Conservation (phyloP, 768 basidiomycete species). For the Rhizopogon roseolus region DNA sequence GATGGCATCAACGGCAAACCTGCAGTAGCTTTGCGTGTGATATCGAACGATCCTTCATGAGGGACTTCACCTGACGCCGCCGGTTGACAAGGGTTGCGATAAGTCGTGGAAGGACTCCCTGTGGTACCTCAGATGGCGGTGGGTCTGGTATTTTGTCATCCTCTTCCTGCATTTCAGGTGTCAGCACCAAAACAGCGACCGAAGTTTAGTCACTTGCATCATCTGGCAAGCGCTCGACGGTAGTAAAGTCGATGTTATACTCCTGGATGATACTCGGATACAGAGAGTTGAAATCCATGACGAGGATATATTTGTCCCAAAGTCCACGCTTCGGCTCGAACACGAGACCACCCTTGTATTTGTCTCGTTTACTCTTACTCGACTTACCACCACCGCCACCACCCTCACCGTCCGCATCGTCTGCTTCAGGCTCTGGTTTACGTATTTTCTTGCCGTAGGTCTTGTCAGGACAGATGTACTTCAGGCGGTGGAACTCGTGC, state of each 20-base stretch:
- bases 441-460: conserved; percentile 71
- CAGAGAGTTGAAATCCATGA: conserved; percentile 99
- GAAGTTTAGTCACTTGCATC: conserved; percentile 36
- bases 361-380: conserved; percentile 75
- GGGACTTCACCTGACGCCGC: conserved; percentile 81
- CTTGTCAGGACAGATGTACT: conserved; percentile 97
- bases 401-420: conserved; percentile 49
- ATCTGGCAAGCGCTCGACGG: conserved; percentile 68
- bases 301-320: conserved; percentile 95
- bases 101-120: conserved; percentile 93
- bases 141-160: conserved; percentile 91
- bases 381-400: conserved; percentile 37
- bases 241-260: conserved; percentile 99
- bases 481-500: conserved; percentile 94
- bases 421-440: conserved; percentile 45
- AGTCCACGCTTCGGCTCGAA: conserved; percentile 94
- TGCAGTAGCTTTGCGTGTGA: conserved; percentile 76
- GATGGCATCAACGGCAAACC: conserved; percentile 36
- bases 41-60: conserved; percentile 87
- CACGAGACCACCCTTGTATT: conserved; percentile 97
- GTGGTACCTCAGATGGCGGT: conserved; percentile 61
- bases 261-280: conserved; percentile 99
- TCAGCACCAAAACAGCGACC: background rate
- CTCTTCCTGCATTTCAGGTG: conserved; percentile 33
- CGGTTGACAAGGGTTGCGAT: conserved; percentile 95